These are phyloP conservation scores for Apium graveolens DNA, from an alignment of 129 eudicot species.

Conservation along the genomic window DNA sequence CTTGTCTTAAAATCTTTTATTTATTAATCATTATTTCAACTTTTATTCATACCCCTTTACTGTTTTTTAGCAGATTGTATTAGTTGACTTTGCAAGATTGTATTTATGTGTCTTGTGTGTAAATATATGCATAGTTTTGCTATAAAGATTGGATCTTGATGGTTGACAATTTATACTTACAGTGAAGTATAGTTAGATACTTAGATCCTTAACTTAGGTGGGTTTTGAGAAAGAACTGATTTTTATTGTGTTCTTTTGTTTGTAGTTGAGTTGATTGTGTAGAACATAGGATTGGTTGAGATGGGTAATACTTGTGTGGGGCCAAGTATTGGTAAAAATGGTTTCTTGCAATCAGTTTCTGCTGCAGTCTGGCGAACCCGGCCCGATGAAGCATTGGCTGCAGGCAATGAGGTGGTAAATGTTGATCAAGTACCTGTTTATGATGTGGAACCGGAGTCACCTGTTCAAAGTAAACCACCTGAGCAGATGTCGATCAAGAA, in stretches of 20 bases:
- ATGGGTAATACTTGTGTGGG: conserved; percentile 99
- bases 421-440: conserved; percentile 17
- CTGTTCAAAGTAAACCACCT: conserved; percentile 71
- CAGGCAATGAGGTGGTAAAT: conserved; percentile 38
- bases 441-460: conserved; percentile 38
- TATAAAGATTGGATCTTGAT: conserved; percentile 27
- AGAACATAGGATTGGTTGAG: neutral
- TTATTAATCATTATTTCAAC: neutral
- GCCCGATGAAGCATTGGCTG: conserved; percentile 35
- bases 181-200: neutral
- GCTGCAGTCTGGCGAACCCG: conserved; percentile 87
- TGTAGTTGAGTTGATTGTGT: conserved; percentile 5
- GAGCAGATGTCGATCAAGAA: conserved; percentile 59
- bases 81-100: conserved; percentile 24
- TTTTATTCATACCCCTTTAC: conserved; percentile 12
- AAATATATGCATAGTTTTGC: neutral
- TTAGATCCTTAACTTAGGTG: conserved; percentile 16
- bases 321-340: conserved; percentile 60
- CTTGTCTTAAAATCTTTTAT: neutral
- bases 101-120: neutral
- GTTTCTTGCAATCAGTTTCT: conserved; percentile 80
- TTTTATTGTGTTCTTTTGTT: neutral
- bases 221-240: conserved; percentile 15
- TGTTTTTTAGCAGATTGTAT: conserved; percentile 19
- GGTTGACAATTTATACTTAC: neutral